Conservation (phyloP, 768 basidiomycete species). For the Trametes cubensis region DNA sequence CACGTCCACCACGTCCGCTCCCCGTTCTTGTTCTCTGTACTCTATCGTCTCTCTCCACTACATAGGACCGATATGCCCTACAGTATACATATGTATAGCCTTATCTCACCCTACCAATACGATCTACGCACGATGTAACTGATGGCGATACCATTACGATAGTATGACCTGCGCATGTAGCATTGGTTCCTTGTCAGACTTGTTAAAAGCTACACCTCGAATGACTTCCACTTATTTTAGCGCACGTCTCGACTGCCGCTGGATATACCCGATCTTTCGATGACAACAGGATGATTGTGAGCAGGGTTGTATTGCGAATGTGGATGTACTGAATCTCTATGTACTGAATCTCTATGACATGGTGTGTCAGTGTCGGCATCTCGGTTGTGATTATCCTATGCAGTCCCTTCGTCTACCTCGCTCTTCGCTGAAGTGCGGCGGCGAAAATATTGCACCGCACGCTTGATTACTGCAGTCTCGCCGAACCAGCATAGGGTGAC, state of each 20-base stretch:
- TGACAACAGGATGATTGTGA: no score
- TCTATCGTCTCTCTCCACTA: not conserved
- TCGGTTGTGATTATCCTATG: not conserved
- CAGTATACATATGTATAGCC: conserved; percentile 19
- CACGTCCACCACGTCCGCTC: not conserved
- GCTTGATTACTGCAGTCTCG: conserved; percentile 26
- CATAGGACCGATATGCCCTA: conserved; percentile 5
- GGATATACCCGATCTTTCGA: no score
- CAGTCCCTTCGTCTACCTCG: not conserved
- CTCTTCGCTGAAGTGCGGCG: not conserved
- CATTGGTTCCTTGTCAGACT: not conserved
- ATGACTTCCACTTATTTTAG: not conserved
- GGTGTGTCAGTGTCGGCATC: no score
- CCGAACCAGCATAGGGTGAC: conserved; percentile 55
- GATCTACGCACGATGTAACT: conserved; percentile 19
- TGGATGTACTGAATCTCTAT: no score
- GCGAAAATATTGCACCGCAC: not conserved
- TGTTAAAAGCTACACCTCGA: not conserved
- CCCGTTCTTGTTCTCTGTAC: not conserved
- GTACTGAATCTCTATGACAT: no score
- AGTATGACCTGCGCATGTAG: conserved; percentile 12
- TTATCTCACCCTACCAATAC: not conserved
- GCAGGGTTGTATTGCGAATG: no score
- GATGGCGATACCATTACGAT: conserved; percentile 13
- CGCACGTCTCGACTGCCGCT: no score